These are phyloP conservation scores for Priceomyces haplophilus DNA, from an alignment of 805 yeast species.

Conservation along the genomic window DNA sequence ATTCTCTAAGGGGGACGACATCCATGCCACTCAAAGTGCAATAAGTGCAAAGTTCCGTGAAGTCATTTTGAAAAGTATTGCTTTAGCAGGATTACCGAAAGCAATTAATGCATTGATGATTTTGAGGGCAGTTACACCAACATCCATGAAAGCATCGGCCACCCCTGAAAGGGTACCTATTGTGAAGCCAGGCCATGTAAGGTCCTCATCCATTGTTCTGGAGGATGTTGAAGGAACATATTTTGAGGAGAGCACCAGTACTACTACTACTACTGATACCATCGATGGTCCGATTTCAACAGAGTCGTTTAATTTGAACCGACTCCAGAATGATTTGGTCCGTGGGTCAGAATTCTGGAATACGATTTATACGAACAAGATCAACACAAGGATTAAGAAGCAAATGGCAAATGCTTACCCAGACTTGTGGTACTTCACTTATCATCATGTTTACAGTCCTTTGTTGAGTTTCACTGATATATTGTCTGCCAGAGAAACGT, in stretches of 20 bases:
- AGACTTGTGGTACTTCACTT: conserved; percentile 73
- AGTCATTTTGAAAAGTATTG: conserved; percentile 72
- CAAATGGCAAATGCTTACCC: conserved; percentile 79
- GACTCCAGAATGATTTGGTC: conserved; percentile 25
- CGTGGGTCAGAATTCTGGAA: conserved; percentile 72
- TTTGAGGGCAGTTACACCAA: conserved; percentile 65
- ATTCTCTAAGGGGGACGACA: conserved; percentile 31
- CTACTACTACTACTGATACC: conserved; percentile 25
- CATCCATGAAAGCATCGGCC: conserved; percentile 21
- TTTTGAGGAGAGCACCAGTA: conserved; percentile 22
- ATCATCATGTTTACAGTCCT: conserved; percentile 74
- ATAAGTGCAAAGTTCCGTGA: conserved; percentile 65
- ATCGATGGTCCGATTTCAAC: conserved; percentile 41
- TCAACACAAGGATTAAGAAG: conserved; percentile 60
- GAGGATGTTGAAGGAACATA: conserved; percentile 39
- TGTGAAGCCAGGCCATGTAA: conserved; percentile 32
- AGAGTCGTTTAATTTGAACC: conserved; percentile 27
- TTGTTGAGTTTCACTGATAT: conserved; percentile 66
- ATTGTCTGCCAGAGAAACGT: conserved; percentile 65
- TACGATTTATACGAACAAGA: conserved; percentile 65
- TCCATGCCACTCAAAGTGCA: conserved; percentile 30
- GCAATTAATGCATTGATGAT: conserved; percentile 74
- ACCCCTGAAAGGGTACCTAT: conserved; percentile 27
- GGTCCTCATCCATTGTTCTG: conserved; percentile 35
- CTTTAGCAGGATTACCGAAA: conserved; percentile 80